phyloP scores from a whole-genome alignment of 2,329 filamentous ascomycete genomes.

The Coniochaeta hoffmannii region DNA sequence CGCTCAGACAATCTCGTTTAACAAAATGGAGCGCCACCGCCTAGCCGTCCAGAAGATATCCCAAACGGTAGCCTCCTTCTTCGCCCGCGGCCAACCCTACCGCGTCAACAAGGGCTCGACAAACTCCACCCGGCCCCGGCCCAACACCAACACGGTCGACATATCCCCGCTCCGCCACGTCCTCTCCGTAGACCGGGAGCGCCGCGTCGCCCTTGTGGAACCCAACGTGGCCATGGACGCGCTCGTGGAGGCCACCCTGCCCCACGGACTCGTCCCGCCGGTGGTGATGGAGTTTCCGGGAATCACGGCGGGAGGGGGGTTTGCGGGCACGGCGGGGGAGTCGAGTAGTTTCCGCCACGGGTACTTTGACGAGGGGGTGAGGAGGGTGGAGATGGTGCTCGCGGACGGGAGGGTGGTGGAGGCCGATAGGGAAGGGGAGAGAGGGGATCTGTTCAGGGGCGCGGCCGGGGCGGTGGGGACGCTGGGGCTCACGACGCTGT shows the following conservation, averaged over 20 bases:
- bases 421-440: constrained; percentile 25
- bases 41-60: constrained; percentile 40
- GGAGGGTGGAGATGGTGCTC: constrained; percentile 60
- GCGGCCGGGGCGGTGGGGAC: constrained; percentile 55
- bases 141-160: constrained; percentile 43
- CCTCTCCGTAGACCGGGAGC: constrained; percentile 49
- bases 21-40: constrained; percentile 42
- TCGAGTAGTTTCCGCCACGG: constrained; percentile 63
- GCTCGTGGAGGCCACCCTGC: constrained; percentile 57
- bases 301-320: constrained; percentile 67
- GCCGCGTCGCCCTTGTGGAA: constrained; percentile 55
- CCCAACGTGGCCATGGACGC: constrained; percentile 71
- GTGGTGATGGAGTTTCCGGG: constrained; percentile 73
- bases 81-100: constrained; percentile 48
- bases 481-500: constrained; percentile 57
- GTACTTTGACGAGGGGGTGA: constrained; percentile 61
- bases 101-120: constrained; percentile 73
- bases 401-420: constrained; percentile 57
- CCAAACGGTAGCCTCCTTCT: constrained; percentile 38
- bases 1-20: background rate
- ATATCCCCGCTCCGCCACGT: constrained; percentile 58
- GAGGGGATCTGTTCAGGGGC: constrained; percentile 4
- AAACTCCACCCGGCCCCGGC: constrained; percentile 60
- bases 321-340: constrained; percentile 64
- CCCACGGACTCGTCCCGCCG: constrained; percentile 59